These are phyloP conservation scores for Pythium dissimile DNA, from an alignment of 352 stramenopile species.

Conservation along the genomic window DNA sequence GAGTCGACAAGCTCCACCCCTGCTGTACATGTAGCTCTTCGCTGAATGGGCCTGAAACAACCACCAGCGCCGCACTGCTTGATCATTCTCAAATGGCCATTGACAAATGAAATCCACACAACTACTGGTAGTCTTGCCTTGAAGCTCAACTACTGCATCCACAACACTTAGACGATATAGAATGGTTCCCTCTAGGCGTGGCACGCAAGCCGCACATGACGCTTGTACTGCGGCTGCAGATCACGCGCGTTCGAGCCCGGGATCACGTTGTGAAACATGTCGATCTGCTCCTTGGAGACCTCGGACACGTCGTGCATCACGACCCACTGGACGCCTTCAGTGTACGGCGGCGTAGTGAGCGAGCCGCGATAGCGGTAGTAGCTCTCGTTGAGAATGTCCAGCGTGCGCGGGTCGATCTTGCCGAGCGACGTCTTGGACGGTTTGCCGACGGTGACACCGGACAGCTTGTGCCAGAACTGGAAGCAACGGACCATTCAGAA, in stretches of 20 bases:
- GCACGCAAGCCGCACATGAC: constrained; percentile 27
- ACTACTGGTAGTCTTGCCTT: too few species aligned
- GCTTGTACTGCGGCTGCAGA: constrained; percentile 48
- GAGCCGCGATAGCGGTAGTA: constrained; percentile 65
- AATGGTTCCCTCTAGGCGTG: not conserved
- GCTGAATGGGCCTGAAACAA: too few species aligned
- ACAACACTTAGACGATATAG: not conserved
- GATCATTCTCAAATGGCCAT: too few species aligned
- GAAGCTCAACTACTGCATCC: too few species aligned
- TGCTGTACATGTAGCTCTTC: too few species aligned
- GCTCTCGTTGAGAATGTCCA: constrained; percentile 32
- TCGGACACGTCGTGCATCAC: constrained; percentile 49
- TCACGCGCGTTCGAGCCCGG: constrained; percentile 47
- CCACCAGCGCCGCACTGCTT: too few species aligned
- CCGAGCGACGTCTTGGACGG: constrained; percentile 29
- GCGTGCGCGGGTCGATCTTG: constrained; percentile 25
- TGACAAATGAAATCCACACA: too few species aligned
- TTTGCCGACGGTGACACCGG: constrained; percentile 18
- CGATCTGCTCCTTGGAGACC: constrained; percentile 50
- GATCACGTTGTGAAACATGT: constrained; percentile 43
- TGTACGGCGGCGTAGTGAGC: constrained; percentile 70
- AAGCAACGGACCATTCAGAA: too few species aligned
- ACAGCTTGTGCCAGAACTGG: constrained; percentile 61
- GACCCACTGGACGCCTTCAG: constrained; percentile 71
- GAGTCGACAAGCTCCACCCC: too few species aligned